A percentile compares a stretch with the other conserved stretches of the same genome.
These are phyloP conservation scores for Trichophyton equinum DNA, from an alignment of 2,329 filamentous ascomycete genomes.

Conservation along the genomic window DNA sequence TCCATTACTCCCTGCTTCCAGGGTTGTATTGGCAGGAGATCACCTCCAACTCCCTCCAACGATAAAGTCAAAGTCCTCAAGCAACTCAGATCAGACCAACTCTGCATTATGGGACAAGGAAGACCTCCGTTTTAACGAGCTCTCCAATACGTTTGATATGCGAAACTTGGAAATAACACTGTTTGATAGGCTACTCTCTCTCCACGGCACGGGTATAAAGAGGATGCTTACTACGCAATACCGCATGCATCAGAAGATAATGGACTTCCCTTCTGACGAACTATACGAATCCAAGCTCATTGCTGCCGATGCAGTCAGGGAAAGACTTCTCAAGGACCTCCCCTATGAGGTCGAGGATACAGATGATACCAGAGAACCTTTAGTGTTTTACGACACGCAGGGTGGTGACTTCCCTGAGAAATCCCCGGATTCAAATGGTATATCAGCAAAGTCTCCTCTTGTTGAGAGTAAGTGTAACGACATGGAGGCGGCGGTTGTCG, in stretches of 20 bases:
- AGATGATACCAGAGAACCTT: constrained; percentile 75
- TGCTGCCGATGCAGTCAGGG: constrained; percentile 66
- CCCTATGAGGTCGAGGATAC: constrained; percentile 64
- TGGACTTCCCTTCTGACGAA: constrained; percentile 82
- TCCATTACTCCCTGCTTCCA: constrained; percentile 62
- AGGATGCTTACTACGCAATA: constrained; percentile 95
- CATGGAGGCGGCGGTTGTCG: constrained; percentile 73
- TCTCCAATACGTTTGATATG: constrained; percentile 26
- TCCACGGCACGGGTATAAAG: constrained; percentile 77
- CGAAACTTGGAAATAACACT: constrained; percentile 67
- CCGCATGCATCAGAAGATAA: constrained; percentile 92
- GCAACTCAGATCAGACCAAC: constrained; percentile 21
- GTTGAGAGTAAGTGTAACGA: constrained; percentile 83
- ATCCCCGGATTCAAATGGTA: constrained; percentile 57
- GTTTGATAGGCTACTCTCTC: constrained; percentile 71
- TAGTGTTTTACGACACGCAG: constrained; percentile 94
- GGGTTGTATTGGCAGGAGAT: constrained; percentile 84
- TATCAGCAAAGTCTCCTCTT: constrained; percentile 36
- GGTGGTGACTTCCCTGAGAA: constrained; percentile 83
- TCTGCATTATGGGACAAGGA: constrained; percentile 29
- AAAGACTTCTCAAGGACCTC: constrained; percentile 61
- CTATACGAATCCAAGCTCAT: constrained; percentile 73
- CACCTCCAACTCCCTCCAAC: constrained; percentile 90
- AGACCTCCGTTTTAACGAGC: constrained; percentile 30
- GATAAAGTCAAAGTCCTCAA: constrained; percentile 57